Evolutionary conservation across 1,284 basidiomycete genomes (phyloP), one percentile per base, ranked within the genome.

Genomic region (Sporisorium scitamineum): DNA sequence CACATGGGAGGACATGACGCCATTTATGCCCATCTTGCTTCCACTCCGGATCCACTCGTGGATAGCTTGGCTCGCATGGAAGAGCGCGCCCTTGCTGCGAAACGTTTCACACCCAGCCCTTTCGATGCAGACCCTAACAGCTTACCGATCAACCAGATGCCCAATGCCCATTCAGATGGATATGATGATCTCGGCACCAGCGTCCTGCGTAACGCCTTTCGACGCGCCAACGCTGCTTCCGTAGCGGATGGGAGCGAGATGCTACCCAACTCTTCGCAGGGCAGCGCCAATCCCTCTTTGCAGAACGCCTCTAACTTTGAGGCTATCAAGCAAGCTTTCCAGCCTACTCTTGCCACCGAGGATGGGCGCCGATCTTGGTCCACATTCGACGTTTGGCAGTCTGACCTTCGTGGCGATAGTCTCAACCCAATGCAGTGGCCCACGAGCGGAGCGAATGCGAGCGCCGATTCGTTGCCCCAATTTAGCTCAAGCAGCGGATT

Each of bases 311-410:
- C 78, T 50, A 70, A 78, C 53, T 81, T 76, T 32, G 80, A 81
- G 26, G 73, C 76, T 8, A 71, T 81, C 63, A 71, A 72, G 50
- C 69, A 75, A 37, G 80, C 80, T 13, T 81, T 81, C 56, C 71
- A 81, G 53, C 64, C 79, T 18, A 72, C 64, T 24, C 32, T 63
- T 20, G 61, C 70, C 5, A 65, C 73, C 34, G 79, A 80, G 24
- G 78, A 80, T 24, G 79, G 78, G 8, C 57, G 78, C 39, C 66
- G 75, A 44, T 80, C 79, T 2, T 80, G 79, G 79, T 78, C 74
- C 11, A 78, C 79, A 14, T 80, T 80, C 39, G 79, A 80, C 53
- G 61, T 76, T 18, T 80, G 79, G 79, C 73, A 76, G 18, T 76
- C 73, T 34, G 69, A 71, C 41, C 61, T 76, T 20, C 62, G 62